Percentiles rank a stretch among this genome's conserved stretches.
phyloP scores from a whole-genome alignment of 2,329 filamentous ascomycete genomes.

The Apiospora marii region DNA sequence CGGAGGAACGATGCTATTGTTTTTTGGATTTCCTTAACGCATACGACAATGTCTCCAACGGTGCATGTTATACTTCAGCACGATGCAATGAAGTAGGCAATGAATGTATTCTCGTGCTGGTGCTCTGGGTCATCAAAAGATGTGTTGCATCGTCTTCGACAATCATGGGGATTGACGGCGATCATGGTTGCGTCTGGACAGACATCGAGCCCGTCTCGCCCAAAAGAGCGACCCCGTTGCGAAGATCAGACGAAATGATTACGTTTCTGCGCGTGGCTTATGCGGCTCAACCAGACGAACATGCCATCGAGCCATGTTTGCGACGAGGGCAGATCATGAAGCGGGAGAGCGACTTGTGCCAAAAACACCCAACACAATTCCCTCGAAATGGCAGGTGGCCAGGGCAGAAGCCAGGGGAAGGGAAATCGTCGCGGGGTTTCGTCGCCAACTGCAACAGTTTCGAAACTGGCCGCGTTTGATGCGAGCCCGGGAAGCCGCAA shows the following conservation, averaged over 20 bases:
- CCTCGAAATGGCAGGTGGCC: not conserved
- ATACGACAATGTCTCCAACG: too few relatives aligned
- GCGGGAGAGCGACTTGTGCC: not conserved
- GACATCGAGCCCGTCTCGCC: not conserved
- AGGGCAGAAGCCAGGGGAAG: not conserved
- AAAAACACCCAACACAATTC: not conserved
- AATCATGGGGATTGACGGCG: not conserved
- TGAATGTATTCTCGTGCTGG: not conserved
- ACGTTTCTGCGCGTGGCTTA: not conserved
- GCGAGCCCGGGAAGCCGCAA: conserved; percentile 6
- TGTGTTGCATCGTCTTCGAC: conserved; percentile 12
- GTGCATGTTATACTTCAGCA: not conserved
- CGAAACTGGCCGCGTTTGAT: conserved; percentile 15
- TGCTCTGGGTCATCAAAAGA: not conserved
- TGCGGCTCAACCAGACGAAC: conserved; percentile 4
- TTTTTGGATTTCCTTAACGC: not conserved
- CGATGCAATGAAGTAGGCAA: not conserved
- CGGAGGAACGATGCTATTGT: not conserved
- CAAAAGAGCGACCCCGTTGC: not conserved
- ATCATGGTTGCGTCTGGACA: not conserved
- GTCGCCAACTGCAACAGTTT: conserved; percentile 15
- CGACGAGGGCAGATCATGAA: not conserved
- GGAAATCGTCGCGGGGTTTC: not conserved
- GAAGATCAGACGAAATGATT: conserved; percentile 13
- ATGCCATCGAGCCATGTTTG: not conserved